Evolutionary conservation across 2,329 filamentous ascomycete genomes (phyloP), one percentile per base, ranked within the genome.

Genomic region (Xylaria sp.): DNA sequence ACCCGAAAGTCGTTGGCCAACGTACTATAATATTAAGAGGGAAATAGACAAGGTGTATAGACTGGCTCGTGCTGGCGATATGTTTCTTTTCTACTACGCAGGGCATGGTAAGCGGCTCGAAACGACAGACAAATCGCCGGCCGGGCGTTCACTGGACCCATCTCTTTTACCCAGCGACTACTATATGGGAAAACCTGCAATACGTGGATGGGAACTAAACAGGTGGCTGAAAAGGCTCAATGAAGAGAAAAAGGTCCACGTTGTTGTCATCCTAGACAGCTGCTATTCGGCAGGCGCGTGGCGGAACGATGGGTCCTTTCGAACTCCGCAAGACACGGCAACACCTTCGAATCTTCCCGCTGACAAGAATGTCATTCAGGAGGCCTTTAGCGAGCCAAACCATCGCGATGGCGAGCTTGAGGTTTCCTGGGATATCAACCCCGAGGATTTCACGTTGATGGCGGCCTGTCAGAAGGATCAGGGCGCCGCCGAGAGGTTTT

Each of bases 71-170:
- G 4, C 40, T 19, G 48, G 48, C 8, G 48, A 50, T 24, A 9
- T 11, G n/a, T 50, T 50, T 20, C 38, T 50, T 34, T 50, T 50
- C 19, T 21, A 50, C 18, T 50, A 43, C 29, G 43, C 48, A 16
- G 40, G 48, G 9, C 20, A 50, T 38, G 48, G 48, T 19, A n/a
- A 18, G 17, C 16, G 5, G 16, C 21, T 51, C 11, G 17, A 24
- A 13, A 21, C 8, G 18, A 45, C 37, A 7, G 9, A 1, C 18
- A 38, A 24, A 4, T 51, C 49, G 11, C 22, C 34, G 4, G 17
- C 29, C 20, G 22, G 37, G 18, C 40, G 49, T 20, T 19, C 11
- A 18, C 44, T 3, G 1, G 42, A 46, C 17, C 9, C 13, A 16
- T 42, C 43, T 42, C 38, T 52, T 3, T n/a, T 52, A n/a, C 26